These are phyloP conservation scores for Moricandia moricandioides DNA, from an alignment of 345 rosid genomes.

Conservation along the genomic window DNA sequence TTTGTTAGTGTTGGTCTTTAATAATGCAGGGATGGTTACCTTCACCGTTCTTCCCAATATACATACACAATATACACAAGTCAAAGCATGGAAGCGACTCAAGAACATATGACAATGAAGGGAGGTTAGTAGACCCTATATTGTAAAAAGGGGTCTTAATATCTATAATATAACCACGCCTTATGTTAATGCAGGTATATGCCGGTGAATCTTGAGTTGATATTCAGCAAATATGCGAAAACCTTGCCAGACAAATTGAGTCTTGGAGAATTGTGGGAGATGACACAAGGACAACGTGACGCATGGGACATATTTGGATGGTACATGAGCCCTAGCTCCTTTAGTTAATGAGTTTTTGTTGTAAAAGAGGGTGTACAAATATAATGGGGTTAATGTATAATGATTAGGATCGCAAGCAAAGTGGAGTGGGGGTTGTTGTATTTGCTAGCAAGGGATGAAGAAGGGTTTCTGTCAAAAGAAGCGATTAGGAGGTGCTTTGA, in stretches of 20 bases:
- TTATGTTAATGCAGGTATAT: conserved; percentile 41
- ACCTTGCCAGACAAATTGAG: conserved; percentile 68
- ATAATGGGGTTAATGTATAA: neutral
- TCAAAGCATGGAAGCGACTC: conserved; percentile 81
- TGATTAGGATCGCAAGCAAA: conserved; percentile 57
- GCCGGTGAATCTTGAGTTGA: conserved; percentile 62
- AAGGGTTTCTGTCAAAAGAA: conserved; percentile 75
- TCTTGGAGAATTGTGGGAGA: conserved; percentile 64
- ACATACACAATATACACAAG: conserved; percentile 77
- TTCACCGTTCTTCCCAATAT: conserved; percentile 71
- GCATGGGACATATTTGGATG: conserved; percentile 70
- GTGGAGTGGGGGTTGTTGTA: conserved; percentile 67
- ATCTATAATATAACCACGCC: neutral
- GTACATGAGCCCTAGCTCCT: conserved; percentile 33
- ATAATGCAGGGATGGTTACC: conserved; percentile 73
- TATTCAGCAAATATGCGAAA: conserved; percentile 77
- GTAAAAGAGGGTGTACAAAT: neutral
- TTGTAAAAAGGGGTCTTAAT: neutral
- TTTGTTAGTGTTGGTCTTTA: neutral
- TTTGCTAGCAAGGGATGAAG: conserved; percentile 72
- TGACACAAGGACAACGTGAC: conserved; percentile 68
- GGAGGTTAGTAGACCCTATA: conserved; percentile 45
- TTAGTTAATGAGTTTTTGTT: neutral
- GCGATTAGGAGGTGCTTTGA: conserved; percentile 71
- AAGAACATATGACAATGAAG: conserved; percentile 69